These are phyloP conservation scores for Aspergillus homomorphus DNA, from an alignment of 495 filamentous ascomycete species.

Conservation along the genomic window DNA sequence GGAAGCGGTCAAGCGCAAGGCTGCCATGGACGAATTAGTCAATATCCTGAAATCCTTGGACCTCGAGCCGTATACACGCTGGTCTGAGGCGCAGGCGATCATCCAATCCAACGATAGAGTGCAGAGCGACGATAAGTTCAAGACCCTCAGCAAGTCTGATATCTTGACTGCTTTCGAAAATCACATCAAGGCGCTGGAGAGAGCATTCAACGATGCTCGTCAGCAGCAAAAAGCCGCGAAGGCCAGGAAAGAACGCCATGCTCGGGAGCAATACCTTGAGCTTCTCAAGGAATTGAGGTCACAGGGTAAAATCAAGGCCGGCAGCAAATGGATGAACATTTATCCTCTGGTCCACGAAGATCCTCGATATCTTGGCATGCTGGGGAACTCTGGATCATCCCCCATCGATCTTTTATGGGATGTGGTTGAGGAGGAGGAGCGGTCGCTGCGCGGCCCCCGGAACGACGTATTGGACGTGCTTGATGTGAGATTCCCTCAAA, in stretches of 20 bases:
- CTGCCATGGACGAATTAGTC: conserved; percentile 81
- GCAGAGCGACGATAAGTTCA: conserved; percentile 83
- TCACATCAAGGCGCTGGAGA: conserved; percentile 88
- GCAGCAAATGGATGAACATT: conserved; percentile 84
- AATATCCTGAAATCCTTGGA: conserved; percentile 78
- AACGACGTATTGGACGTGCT: conserved; percentile 88
- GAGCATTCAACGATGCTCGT: conserved; percentile 80
- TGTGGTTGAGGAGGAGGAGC: conserved; percentile 88
- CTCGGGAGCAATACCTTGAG: conserved; percentile 72
- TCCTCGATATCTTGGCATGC: conserved; percentile 76
- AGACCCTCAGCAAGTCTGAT: conserved; percentile 80
- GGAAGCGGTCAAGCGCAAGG: conserved; percentile 67
- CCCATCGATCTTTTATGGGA: conserved; percentile 98
- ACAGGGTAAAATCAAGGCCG: conserved; percentile 83
- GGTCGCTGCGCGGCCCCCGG: conserved; percentile 70
- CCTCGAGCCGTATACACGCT: conserved; percentile 90
- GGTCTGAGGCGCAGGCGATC: conserved; percentile 82
- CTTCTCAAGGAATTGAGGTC: conserved; percentile 70
- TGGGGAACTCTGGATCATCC: conserved; percentile 82
- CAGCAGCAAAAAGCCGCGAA: conserved; percentile 82
- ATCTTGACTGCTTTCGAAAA: conserved; percentile 91
- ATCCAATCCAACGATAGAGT: conserved; percentile 79
- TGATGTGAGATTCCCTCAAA: conserved; percentile 58
- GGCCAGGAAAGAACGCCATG: conserved; percentile 76
- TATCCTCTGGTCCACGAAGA: conserved; percentile 76